Percentiles rank a stretch among this genome's conserved stretches.
phyloP scores from a whole-genome alignment of 2,329 filamentous ascomycete genomes.

The Ascochyta koolunga region DNA sequence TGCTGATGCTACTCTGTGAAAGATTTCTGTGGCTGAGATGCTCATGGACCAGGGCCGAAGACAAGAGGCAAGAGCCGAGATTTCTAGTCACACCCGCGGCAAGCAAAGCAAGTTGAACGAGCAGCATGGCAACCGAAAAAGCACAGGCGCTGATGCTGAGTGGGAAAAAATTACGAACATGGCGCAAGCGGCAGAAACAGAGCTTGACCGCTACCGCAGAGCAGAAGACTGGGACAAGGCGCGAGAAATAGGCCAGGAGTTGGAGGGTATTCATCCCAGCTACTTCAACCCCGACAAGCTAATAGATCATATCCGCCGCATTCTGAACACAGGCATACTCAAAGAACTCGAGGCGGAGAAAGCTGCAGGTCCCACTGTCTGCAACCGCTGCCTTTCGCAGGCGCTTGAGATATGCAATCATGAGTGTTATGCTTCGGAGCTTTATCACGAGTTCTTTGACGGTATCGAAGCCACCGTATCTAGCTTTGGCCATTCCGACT shows the following conservation, averaged over 20 bases:
- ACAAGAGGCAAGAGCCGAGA: neutral
- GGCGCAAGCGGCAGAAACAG: neutral
- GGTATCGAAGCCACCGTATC: neutral
- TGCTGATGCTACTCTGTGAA: neutral
- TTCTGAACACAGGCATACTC: neutral
- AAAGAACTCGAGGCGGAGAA: neutral
- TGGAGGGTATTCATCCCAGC: neutral
- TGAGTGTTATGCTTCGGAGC: neutral
- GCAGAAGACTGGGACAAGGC: slow-evolving; percentile 4
- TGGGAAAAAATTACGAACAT: neutral
- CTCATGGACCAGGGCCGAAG: slow-evolving; percentile 1
- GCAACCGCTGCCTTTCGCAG: neutral
- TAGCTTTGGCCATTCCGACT: neutral
- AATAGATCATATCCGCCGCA: slow-evolving; percentile 1
- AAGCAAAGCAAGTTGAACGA: too few relatives aligned
- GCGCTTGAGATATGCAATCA: slow-evolving; percentile 3
- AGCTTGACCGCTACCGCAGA: neutral
- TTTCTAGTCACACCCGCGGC: neutral
- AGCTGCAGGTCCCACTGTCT: neutral
- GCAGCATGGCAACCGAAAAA: too few relatives aligned
- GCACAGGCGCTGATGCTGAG: neutral
- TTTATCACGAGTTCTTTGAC: neutral
- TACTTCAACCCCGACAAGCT: slow-evolving; percentile 1
- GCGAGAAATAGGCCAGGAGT: neutral
- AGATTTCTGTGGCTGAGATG: neutral